Base-by-base conservation (phyloP, 2,329 filamentous ascomycete species). In the Claviceps africana region DNA sequence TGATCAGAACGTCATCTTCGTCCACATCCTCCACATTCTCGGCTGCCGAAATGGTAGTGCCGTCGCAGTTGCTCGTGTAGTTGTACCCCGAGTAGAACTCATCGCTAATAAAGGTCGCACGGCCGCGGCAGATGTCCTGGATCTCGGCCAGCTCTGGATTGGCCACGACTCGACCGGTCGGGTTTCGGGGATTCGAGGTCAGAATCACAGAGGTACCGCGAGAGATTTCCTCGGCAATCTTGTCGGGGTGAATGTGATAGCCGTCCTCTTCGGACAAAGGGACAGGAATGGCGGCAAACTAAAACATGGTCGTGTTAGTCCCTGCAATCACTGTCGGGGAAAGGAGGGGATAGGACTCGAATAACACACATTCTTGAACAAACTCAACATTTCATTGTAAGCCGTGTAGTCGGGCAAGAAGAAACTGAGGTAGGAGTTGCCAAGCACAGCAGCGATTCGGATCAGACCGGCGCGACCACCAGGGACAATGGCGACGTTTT, bases 61-160 rank as follows among this genome's bases (percentile, higher is more conserved):
- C 91, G 64, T 96, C 90, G 66, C 91, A 97, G 71, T 89, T 77
- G 60, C 81, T 87, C 37, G 88, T 94, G 73, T 97, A 97, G 72
- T 95, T 95, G 76, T 96, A 97, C 22, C 90, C 88, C 11, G 83
- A 83, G 72, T 97, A 97, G 75, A 97, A 97, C 70, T 97, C 91
- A 64, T 97, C 91, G 71, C 90, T 88, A 66, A 97, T 90, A 52
- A 97, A 75, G 1, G 91, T 97, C 3, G 89, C 89, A 51, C 89
- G 82, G 59, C 89, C 87, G 64, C 89, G 83, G 74, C 89, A 95
- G 61, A 95, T 85, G 64, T 95, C 87, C 68, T 97, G 90, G 61
- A 96, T 95, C 69, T 91, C 80, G 19, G 85, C 83, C 56, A 97
- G 75, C 68, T 95, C 86, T 0, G 88, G 85, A 65, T 90, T 89